Evolutionary conservation across 2,329 filamentous ascomycete species (phyloP).

Genomic region (Cryphonectria nitschkei): DNA sequence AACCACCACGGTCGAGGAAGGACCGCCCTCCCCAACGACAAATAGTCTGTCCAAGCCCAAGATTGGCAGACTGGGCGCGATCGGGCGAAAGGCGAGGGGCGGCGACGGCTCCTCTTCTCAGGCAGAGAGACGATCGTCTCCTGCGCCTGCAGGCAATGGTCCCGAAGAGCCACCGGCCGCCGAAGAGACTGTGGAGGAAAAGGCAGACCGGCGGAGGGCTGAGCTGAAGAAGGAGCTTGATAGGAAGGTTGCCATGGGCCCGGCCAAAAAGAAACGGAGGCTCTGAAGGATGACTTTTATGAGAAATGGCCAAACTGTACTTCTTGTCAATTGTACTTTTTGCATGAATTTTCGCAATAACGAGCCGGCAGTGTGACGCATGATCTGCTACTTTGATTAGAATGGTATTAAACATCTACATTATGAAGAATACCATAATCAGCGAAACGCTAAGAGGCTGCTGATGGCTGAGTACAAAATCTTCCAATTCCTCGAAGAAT

Average conservation of each 20-base stretch:
- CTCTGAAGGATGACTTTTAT: slow-evolving; percentile 43
- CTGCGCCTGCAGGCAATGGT: neutral
- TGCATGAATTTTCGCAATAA: neutral
- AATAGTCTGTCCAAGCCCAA: neutral
- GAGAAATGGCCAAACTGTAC: neutral
- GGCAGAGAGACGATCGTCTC: slow-evolving; percentile 4
- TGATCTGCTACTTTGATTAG: neutral
- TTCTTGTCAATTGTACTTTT: neutral
- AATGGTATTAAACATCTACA: slow-evolving; percentile 16
- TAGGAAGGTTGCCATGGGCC: slow-evolving; percentile 52
- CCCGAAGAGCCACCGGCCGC: slow-evolving; percentile 34
- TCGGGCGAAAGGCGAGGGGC: neutral
- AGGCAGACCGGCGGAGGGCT: slow-evolving; percentile 54
- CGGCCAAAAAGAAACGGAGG: slow-evolving; percentile 59
- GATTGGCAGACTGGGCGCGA: slow-evolving; percentile 8
- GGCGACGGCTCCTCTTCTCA: slow-evolving; percentile 11
- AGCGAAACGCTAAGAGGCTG: neutral
- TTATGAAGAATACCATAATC: neutral
- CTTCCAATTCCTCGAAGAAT: neutral
- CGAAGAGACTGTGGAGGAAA: slow-evolving; percentile 49
- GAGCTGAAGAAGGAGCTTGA: slow-evolving; percentile 56
- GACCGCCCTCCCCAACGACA: neutral
- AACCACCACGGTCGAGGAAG: neutral
- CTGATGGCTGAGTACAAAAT: neutral
- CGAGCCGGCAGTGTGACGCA: neutral